Evolutionary conservation across 768 basidiomycete genomes (phyloP).

Genomic region (Hypsizygus marmoreus): DNA sequence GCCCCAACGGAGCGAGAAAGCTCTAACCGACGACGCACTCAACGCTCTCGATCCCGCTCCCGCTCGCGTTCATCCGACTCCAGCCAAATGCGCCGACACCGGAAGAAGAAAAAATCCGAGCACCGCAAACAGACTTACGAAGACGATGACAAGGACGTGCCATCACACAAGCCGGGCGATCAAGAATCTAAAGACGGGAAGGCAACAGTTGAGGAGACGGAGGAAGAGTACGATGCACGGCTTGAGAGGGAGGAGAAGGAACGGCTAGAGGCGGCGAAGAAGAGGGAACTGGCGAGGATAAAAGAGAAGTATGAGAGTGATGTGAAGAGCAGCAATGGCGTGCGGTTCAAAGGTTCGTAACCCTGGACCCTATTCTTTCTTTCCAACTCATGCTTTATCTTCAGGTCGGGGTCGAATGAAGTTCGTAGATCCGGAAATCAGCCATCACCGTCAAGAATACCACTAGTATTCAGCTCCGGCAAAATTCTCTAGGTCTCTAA

Average conservation of each 20-base stretch:
- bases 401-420: conserved; percentile 70
- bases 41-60: conserved; percentile 14
- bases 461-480: no score
- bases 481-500: no score
- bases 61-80: conserved; percentile 16
- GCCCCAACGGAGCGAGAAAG: conserved; percentile 15
- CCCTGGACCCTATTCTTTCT: conserved; percentile 6
- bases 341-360: conserved; percentile 63
- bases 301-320: conserved; percentile 39
- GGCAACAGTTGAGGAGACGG: conserved; percentile 48
- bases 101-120: conserved; percentile 23
- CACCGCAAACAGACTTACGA: conserved; percentile 15
- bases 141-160: neutral
- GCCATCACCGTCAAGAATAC: conserved; percentile 8
- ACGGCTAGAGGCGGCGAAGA: conserved; percentile 48
- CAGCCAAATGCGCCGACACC: conserved; percentile 18
- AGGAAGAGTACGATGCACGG: conserved; percentile 72
- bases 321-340: conserved; percentile 40
- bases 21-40: conserved; percentile 14
- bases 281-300: conserved; percentile 50
- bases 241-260: conserved; percentile 70
- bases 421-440: conserved; percentile 56
- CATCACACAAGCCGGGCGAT: conserved; percentile 25
- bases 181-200: conserved; percentile 21
- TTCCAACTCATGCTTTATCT: neutral